Conservation (phyloP, 768 basidiomycete species). For the Cytidiella melzeri region DNA sequence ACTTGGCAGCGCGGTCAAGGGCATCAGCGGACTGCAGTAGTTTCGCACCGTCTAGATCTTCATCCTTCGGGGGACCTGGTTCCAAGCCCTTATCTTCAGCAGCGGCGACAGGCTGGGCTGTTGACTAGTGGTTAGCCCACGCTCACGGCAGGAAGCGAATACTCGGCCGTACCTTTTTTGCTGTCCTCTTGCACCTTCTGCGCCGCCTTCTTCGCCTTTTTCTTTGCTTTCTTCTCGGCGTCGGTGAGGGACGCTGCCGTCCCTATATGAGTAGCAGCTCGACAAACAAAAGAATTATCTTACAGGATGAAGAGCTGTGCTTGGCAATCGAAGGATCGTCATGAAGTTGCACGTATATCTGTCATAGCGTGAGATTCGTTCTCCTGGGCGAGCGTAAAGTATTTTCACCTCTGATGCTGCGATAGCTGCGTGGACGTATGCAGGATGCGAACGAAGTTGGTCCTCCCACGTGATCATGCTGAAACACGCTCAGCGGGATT, state of each 20-base stretch:
- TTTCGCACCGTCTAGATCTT: conserved; percentile 79
- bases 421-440: conserved; percentile 67
- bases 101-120: conserved; percentile 31
- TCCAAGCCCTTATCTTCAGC: conserved; percentile 73
- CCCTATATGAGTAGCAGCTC: background rate
- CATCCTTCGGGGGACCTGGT: conserved; percentile 51
- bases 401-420: conserved; percentile 57
- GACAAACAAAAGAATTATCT: background rate
- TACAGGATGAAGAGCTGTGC: conserved; percentile 24
- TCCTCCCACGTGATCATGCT: conserved; percentile 85
- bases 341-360: conserved; percentile 72
- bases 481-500: conserved; percentile 4
- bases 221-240: conserved; percentile 75
- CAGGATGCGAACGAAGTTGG: conserved; percentile 65
- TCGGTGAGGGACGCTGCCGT: conserved; percentile 41
- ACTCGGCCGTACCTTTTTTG: conserved; percentile 57
- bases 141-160: conserved; percentile 2
- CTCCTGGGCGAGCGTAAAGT: background rate
- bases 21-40: conserved; percentile 56
- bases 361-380: conserved; percentile 9
- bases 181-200: conserved; percentile 58
- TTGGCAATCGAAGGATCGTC: conserved; percentile 65
- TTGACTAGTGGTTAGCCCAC: background rate
- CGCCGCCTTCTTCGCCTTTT: conserved; percentile 81
- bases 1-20: conserved; percentile 69